Conservation (phyloP, 129 eudicot genomes). For the Logfia minima region DNA sequence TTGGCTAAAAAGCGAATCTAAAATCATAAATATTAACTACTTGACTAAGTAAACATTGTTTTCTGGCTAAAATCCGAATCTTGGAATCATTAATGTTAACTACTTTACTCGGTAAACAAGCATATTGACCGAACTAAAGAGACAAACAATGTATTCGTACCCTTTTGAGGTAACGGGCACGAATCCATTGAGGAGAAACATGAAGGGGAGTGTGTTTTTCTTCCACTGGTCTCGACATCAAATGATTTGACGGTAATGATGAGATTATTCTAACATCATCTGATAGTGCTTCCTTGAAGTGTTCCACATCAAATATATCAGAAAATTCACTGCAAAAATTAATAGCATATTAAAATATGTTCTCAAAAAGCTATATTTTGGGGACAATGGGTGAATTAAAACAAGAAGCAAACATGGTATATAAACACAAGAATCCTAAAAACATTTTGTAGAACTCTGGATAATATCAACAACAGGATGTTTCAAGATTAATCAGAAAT, state of each 20-base stretch:
- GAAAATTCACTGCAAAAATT: slow-evolving; percentile 78
- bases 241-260: slow-evolving; percentile 90
- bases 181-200: slow-evolving; percentile 89
- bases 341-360: neutral
- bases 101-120: neutral
- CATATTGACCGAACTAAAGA: neutral
- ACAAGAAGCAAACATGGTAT: neutral
- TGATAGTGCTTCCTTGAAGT: slow-evolving; percentile 79
- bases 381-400: neutral
- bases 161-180: slow-evolving; percentile 60
- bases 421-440: slow-evolving; percentile 2
- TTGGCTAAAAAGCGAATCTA: slow-evolving; percentile 22
- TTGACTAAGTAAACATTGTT: slow-evolving; percentile 28
- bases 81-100: neutral
- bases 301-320: slow-evolving; percentile 93
- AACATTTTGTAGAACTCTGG: neutral
- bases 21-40: slow-evolving; percentile 23
- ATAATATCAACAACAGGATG: neutral
- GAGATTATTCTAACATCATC: slow-evolving; percentile 79
- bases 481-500: slow-evolving; percentile 16
- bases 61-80: neutral
- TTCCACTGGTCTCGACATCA: slow-evolving; percentile 90
- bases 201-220: slow-evolving; percentile 82
- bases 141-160: slow-evolving; percentile 34
- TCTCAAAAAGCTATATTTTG: neutral